Percentiles rank a stretch among this genome's conserved stretches.
These are phyloP conservation scores for Extremus antarcticus DNA, from an alignment of 495 filamentous ascomycete species.

Conservation along the genomic window DNA sequence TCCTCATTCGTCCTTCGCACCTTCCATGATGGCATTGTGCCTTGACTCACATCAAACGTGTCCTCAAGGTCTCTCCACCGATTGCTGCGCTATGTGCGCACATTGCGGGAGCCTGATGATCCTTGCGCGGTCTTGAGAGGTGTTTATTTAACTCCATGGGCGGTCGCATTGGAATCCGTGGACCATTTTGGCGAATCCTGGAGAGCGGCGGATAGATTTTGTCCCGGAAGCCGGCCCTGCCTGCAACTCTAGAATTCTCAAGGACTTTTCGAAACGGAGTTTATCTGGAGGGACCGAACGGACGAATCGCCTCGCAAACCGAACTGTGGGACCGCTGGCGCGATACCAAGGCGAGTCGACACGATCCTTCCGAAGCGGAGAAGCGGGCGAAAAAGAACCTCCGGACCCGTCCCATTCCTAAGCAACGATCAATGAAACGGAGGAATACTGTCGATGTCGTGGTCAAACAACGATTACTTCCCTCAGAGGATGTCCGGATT, in stretches of 20 bases:
- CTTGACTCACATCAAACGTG: neutral
- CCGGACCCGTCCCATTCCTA: neutral
- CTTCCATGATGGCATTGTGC: neutral
- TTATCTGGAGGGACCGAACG: too few species aligned
- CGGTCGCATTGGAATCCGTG: neutral
- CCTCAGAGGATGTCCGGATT: neutral
- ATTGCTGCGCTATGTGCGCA: neutral
- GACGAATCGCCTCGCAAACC: too few species aligned
- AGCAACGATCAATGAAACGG: neutral
- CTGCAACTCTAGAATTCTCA: too few species aligned
- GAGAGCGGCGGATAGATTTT: neutral
- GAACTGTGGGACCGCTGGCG: too few species aligned
- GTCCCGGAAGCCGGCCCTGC: neutral
- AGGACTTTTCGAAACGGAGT: too few species aligned
- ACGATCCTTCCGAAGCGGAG: too few species aligned
- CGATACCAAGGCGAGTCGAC: too few species aligned
- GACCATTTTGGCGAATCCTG: neutral
- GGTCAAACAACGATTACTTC: neutral
- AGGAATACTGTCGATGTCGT: too few species aligned
- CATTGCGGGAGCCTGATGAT: neutral
- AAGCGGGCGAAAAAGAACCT: neutral
- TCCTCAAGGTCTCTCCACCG: neutral
- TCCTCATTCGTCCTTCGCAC: neutral
- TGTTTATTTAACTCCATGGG: neutral
- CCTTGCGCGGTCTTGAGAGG: neutral